Percentiles rank a stretch among this genome's conserved stretches.
Conservation (phyloP, 2,329 filamentous ascomycete species). For the Sarocladiaceae sp. region DNA sequence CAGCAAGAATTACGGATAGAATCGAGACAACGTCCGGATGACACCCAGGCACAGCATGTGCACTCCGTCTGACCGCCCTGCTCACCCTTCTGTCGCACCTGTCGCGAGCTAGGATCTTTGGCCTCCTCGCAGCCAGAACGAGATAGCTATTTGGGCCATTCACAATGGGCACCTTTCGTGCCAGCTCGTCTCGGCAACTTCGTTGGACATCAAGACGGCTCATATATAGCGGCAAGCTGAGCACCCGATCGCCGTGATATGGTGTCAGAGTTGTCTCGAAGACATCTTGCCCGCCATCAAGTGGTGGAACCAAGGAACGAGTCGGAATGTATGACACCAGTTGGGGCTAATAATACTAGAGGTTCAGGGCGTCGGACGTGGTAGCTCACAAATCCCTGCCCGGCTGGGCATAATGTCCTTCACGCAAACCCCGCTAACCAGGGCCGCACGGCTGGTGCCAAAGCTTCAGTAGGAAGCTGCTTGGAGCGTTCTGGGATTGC, state of each 20-base stretch:
- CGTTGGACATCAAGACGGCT: no score
- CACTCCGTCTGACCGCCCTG: background rate
- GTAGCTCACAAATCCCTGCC: background rate
- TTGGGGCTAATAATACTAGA: background rate
- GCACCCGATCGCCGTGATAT: background rate
- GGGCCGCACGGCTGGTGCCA: background rate
- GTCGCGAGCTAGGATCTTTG: background rate
- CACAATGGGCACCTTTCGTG: background rate
- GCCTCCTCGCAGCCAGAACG: background rate
- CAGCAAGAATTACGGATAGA: background rate
- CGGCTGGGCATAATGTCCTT: background rate
- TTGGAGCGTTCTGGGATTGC: background rate
- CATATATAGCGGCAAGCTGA: no score
- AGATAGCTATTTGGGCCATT: background rate
- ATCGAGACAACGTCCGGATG: background rate
- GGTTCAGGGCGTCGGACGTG: background rate
- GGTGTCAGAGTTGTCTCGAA: background rate
- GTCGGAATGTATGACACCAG: background rate
- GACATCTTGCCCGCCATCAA: background rate
- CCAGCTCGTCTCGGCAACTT: background rate
- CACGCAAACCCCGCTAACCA: background rate
- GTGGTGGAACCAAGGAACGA: background rate
- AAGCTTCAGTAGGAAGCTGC: background rate
- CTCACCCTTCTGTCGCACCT: no score
- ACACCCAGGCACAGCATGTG: background rate